phyloP scores from a whole-genome alignment of 768 basidiomycete genomes.

The Tricholoma saponaceum region DNA sequence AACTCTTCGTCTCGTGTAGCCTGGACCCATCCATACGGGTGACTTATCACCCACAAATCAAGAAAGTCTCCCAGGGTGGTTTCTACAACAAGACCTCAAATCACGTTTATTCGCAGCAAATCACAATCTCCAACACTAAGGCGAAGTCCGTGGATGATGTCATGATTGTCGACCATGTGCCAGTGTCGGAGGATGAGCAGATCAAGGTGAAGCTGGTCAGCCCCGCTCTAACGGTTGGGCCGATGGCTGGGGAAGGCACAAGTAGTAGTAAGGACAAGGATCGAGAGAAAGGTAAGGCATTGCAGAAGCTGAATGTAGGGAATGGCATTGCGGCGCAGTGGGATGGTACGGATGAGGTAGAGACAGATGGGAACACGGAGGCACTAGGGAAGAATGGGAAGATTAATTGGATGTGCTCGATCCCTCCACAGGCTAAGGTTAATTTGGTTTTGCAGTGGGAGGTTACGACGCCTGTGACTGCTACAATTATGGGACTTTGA shows the following conservation, averaged over 20 bases:
- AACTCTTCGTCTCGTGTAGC: constrained; percentile 12
- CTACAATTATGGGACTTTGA: not conserved
- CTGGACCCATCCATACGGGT: constrained; percentile 35
- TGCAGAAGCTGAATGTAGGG: not conserved
- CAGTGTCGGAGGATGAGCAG: constrained; percentile 27
- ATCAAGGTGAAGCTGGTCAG: constrained; percentile 27
- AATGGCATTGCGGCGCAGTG: constrained; percentile 1
- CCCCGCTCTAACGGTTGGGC: constrained; percentile 18
- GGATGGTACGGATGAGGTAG: not conserved
- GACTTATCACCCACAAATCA: constrained; percentile 32
- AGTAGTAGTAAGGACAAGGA: not conserved
- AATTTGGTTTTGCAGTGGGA: constrained; percentile 3
- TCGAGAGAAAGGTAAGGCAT: not conserved
- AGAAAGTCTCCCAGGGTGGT: constrained; percentile 28
- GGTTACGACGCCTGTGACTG: not conserved
- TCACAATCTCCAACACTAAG: constrained; percentile 35
- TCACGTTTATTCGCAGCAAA: constrained; percentile 28
- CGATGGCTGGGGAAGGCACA: not conserved
- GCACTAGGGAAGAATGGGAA: constrained; percentile 1
- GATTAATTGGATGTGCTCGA: not conserved
- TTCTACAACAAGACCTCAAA: constrained; percentile 29
- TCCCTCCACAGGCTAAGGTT: constrained; percentile 1
- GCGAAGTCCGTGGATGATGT: constrained; percentile 19
- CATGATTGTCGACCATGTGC: constrained; percentile 33
- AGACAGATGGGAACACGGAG: not conserved